Conservation (phyloP, 345 rosid species). For the Melaleuca alternifolia region DNA sequence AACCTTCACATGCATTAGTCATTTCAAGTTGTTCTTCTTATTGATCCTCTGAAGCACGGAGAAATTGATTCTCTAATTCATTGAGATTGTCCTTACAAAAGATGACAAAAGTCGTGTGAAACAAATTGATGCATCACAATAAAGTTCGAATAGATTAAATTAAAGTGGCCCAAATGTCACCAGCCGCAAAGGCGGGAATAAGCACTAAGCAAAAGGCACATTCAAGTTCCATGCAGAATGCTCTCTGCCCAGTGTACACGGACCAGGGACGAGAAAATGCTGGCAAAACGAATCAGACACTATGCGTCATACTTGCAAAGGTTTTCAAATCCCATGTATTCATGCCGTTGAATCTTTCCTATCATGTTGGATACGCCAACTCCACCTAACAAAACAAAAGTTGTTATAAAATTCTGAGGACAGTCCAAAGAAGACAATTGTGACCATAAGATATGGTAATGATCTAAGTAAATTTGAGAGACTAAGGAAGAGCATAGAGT, state of each 20-base stretch:
- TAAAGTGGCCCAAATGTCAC: not conserved
- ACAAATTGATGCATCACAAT: not conserved
- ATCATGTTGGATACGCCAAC: slow-evolving; percentile 47
- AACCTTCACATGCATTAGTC: not conserved
- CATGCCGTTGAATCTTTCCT: slow-evolving; percentile 27
- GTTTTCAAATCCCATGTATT: slow-evolving; percentile 63
- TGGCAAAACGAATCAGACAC: not conserved
- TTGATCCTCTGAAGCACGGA: not conserved
- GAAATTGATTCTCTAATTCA: not conserved
- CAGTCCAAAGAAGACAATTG: not conserved
- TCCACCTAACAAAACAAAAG: slow-evolving; percentile 24
- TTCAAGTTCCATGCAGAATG: not conserved
- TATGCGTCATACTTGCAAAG: slow-evolving; percentile 39
- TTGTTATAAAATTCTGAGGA: not conserved
- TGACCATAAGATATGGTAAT: not conserved
- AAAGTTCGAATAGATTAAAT: not conserved
- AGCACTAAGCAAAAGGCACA: not conserved
- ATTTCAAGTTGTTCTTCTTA: not conserved
- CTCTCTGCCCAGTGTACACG: not conserved
- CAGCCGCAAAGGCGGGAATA: not conserved
- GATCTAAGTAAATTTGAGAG: not conserved
- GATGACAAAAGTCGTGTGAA: not conserved
- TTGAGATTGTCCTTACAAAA: not conserved
- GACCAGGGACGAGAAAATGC: not conserved
- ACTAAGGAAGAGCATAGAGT: not conserved